Base-by-base conservation (phyloP, 345 rosid genomes). In the Moricandia moricandioides region DNA sequence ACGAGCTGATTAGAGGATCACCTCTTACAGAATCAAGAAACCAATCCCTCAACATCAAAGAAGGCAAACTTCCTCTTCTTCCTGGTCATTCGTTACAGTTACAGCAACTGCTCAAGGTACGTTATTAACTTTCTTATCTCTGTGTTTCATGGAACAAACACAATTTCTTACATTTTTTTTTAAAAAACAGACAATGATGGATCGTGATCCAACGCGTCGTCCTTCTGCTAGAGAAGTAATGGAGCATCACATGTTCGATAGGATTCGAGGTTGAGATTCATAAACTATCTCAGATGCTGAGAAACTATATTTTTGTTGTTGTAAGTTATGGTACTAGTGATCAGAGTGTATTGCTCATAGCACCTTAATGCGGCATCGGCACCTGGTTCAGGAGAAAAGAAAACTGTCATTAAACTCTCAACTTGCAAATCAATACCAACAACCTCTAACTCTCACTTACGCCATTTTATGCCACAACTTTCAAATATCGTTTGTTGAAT, bases 31-130 rank as follows among this genome's bases (percentile, higher is more conserved):
- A 91, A 78, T 84, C 91, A 17, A 88, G 94, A 73, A 83, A 82
- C n/a, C 88, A 83, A 65, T 82, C 83, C 63, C 83, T 82, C 9
- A 90, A 84, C 74, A 91, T 92, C 39, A 86, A 87, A 83, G 96
- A 86, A 66, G 98, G 99, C 58, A 92, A 84, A 73, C 72, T 96
- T 67, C 92, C 97, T 10, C 94, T 96, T 33, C 94, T 96, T 66
- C 96, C 98, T 8, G 95, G 97, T 39, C 86, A 86, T 76, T 86
- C 99, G 3, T 61, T 96, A 81, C 99, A 85, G 55, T 83, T 96
- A 69, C 98, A 92, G 61, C 87, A 86, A 76, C 84, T 96, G 68
- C 91, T 96, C 10, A 96, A 92, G 99, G 99, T 96, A 81, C 4
- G 30, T 8, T 35, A 6, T 27, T 71, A 37, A 18, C 59, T 47